Base-by-base conservation (phyloP, 495 filamentous ascomycete genomes). In the Gamarada debralockiae region DNA sequence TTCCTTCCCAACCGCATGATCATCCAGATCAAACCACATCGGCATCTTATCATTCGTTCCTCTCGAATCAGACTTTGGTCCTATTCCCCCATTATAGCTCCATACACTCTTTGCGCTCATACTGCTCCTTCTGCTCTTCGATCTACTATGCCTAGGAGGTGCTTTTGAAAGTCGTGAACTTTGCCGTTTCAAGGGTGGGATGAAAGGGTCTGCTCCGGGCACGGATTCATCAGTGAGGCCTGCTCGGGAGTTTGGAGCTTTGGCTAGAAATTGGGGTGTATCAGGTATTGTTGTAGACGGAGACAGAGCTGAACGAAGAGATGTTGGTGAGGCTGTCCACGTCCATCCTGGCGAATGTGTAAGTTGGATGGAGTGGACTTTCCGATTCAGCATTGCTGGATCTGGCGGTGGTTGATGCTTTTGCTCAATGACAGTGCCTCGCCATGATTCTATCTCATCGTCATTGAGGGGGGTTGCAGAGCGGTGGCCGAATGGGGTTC, bases 381-480 rank as follows among this genome's bases (percentile, higher is more conserved):
- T 44, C 10, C 42, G 43, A 4, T 29, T 44, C 12, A 43, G 40
- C 27, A 29, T 29, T 25, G 48, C 41, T 44, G 25, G 54, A 0
- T 31, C 15, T 10, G 44, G 17, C 18, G 23, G 25, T 36, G 29
- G 48, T 34, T 37, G 39, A 9, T 49, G 21, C 31, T 29, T 51
- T 15, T 38, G 12, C 20, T 62, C 60, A 1, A n/a, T 5, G 1
- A 9, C 36, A 17, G 45, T 56, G 5, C 27, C 25, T 23, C 60
- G 37, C 60, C 60, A 63, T 13, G 50, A 56, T 33, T 45, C 53
- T 14, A 63, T 60, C 38, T 63, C 60, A 14, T 60, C 53, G 34
- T 63, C 60, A 39, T 63, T 40, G 25, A 63, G 59, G 12, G 60
- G 57, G n/a, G 53, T 54, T n/a, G 29, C 54, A n/a, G 56, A 57